Evolutionary conservation across 2,329 filamentous ascomycete genomes (phyloP).

Genomic region (Colletotrichum tamarilloi): DNA sequence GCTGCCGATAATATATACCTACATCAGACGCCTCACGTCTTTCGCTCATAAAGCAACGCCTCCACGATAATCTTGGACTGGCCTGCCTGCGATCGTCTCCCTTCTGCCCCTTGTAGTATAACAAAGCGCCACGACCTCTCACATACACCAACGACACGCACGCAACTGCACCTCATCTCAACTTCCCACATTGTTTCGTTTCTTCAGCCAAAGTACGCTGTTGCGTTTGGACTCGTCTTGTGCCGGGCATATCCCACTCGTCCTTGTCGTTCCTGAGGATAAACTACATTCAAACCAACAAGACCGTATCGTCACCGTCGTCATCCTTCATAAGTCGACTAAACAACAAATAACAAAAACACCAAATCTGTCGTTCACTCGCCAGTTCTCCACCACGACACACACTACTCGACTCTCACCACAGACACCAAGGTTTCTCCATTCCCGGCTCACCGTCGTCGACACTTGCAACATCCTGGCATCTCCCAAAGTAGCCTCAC

Average conservation of each 20-base stretch:
- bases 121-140: constrained; percentile 25
- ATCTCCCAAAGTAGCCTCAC: constrained; percentile 25
- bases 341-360: not conserved
- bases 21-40: constrained; percentile 37
- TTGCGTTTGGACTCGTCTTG: constrained; percentile 22
- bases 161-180: constrained; percentile 30
- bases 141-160: constrained; percentile 6
- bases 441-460: constrained; percentile 33
- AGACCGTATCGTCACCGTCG: not conserved
- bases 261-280: constrained; percentile 14
- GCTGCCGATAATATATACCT: constrained; percentile 40
- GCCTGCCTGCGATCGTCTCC: constrained; percentile 18
- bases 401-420: constrained; percentile 7
- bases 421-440: constrained; percentile 30
- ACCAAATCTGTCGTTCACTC: not conserved
- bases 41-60: constrained; percentile 31
- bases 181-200: constrained; percentile 32
- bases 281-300: not conserved
- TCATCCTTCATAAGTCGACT: constrained; percentile 11
- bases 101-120: constrained; percentile 26
- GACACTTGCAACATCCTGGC: constrained; percentile 29
- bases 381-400: not conserved
- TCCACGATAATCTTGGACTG: constrained; percentile 35
- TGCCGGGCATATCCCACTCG: constrained; percentile 1
- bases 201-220: constrained; percentile 12